Evolutionary conservation across 1,284 basidiomycete genomes (phyloP), one percentile per base, ranked within the genome.

Genomic region (Pseudozyma flocculosa): DNA sequence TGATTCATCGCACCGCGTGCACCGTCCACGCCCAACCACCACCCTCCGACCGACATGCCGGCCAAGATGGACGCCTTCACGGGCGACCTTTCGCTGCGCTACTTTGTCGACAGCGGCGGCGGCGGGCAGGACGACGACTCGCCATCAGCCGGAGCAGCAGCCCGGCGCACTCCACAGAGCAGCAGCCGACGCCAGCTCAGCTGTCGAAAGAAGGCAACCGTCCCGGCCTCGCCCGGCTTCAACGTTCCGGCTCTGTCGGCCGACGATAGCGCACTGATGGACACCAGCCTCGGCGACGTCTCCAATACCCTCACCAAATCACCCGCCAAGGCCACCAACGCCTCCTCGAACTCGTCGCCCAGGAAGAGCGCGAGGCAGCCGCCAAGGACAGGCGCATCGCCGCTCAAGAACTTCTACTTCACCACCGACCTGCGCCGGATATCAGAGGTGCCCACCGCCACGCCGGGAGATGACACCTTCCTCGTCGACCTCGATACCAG

Each of bases 251-350:
- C 32, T 13, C 8, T 29, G 7, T 5, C 15, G 3, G 32, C 32
- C 39, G 23, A 44, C 38, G 43, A 37, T 9, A 46, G 23, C n/a
- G 9, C 39, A n/a, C 30, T 46, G 8, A 46, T 46, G 44, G 44
- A 46, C 18, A 34, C 34, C 26, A 46, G 44, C 30, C 38, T 46
- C 18, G 44, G 32, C 4, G 30, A 46, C 4, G 18, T 46, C 32
- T 34, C 32, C 15, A 34, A 9, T 3, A 13, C 15, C 32, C 8
- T 34, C 15, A 4, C 32, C 32, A 34, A 17, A 17, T 34, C 32
- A 13, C 32, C 32, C 32, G 32, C 32, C 32, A 34, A 34, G 32
- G 4, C 8, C 7, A 34, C 32, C 11, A 11, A 13, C 32, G 32
- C 11, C 10, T 3, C 8, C 7, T 5, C 32, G 8, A 29, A 5